Percentiles rank a stretch among this genome's conserved stretches.
Evolutionary conservation across 352 stramenopile genomes (phyloP).

Genomic region (Phytophthora meadii): DNA sequence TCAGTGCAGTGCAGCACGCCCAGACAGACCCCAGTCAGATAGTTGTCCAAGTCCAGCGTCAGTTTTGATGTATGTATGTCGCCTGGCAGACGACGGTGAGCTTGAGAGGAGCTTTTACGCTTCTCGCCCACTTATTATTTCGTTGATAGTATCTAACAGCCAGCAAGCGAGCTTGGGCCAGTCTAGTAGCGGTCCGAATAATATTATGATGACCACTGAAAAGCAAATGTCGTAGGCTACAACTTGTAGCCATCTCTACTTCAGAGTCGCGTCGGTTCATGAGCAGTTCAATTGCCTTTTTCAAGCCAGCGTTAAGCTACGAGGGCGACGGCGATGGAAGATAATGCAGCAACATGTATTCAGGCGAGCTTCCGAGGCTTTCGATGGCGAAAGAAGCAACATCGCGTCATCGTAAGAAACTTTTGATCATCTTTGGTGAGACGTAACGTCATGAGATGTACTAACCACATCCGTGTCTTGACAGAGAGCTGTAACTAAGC

Average conservation of each 20-base stretch:
- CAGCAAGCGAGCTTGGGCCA: slow-evolving; percentile 26
- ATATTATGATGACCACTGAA: slow-evolving; percentile 35
- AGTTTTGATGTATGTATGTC: slow-evolving; percentile 46
- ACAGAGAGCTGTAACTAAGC: slow-evolving; percentile 55
- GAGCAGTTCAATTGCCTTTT: slow-evolving; percentile 7
- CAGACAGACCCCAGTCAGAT: slow-evolving; percentile 16
- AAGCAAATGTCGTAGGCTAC: no score
- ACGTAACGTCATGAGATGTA: slow-evolving; percentile 3
- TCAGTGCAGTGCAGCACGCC: slow-evolving; percentile 15
- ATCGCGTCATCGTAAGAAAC: slow-evolving; percentile 41
- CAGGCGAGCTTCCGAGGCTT: slow-evolving; percentile 60
- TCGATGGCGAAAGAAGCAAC: slow-evolving; percentile 39
- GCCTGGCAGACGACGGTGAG: slow-evolving; percentile 26
- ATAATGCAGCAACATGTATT: slow-evolving; percentile 59
- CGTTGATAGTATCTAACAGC: slow-evolving; percentile 37
- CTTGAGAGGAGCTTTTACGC: slow-evolving; percentile 13
- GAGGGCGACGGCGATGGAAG: slow-evolving; percentile 2
- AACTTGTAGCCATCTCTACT: slow-evolving; percentile 13
- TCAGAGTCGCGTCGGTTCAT: slow-evolving; percentile 35
- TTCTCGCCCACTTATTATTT: slow-evolving; percentile 30
- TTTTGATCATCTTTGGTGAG: slow-evolving; percentile 7
- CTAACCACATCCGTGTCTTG: slow-evolving; percentile 9
- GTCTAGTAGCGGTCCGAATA: slow-evolving; percentile 34
- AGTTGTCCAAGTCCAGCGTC: slow-evolving; percentile 28
- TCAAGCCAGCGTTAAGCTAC: no score